Evolutionary conservation across 805 yeast species (phyloP), one percentile per base, ranked within the genome.

Genomic region (Teunomyces tritomae): DNA sequence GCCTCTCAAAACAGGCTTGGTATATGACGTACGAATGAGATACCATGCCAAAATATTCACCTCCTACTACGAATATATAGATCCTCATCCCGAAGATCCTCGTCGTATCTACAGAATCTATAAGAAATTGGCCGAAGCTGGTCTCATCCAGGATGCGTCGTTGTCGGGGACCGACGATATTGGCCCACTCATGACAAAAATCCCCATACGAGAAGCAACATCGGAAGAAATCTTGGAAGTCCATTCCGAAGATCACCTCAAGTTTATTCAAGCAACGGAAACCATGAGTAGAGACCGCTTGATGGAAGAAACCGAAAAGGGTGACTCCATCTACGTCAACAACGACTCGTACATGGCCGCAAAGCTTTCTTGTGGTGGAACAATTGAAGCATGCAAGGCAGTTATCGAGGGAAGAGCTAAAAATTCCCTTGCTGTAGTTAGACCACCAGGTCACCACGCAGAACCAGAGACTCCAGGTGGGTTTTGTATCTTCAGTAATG

Each of bases 401-500:
- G 98, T 94, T 16, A 87, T 94, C 8, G 97, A 91, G 63, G 96
- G 96, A 2, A 73, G 78, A 47, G 98, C 92, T 28, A 89, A 89
- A 61, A 94, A 94, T 63, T 84, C 97, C 0, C 62, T 94, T 43
- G 99, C 99, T 0, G 88, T 94, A 6, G 96, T 94, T 11, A 81
- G 99, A 55, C 99, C 99, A 1, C 99, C 99, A 0, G 99, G 99
- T 5, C 99, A 94, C 70, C 99, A 94, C 63, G 98, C 99, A 0
- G 99, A 95, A 62, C 99, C 99, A 1, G 94, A 89, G 55, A 74
- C 90, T 11, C 96, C 99, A 0, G 98, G 97, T 42, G 99, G 99
- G 10, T 94, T 94, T 64, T 94, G 99, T 70, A 73, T 94, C 40
- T 94, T 94, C 63, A 87, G 96, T 51, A 94, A 94, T 61, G 99